Conservation (phyloP, 2,329 filamentous ascomycete genomes). For the Diaporthe sp. region DNA sequence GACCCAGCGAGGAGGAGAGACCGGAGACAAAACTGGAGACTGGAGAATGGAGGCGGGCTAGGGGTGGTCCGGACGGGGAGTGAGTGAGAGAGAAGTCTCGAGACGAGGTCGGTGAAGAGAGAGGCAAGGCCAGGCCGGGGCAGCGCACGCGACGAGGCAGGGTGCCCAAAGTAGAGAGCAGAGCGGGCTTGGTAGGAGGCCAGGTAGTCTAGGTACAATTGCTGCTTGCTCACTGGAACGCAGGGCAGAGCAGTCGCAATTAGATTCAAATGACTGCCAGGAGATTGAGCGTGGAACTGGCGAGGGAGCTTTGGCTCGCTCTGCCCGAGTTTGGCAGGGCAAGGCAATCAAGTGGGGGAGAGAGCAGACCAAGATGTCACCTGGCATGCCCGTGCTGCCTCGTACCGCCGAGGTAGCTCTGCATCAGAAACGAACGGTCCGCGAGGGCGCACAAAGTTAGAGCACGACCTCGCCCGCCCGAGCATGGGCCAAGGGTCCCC, state of each 20-base stretch:
- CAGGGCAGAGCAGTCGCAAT: slow-evolving; percentile 38
- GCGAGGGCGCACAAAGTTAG: not conserved
- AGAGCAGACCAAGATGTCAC: slow-evolving; percentile 26
- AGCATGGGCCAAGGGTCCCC: not conserved
- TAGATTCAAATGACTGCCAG: slow-evolving; percentile 40
- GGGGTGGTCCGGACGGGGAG: not conserved
- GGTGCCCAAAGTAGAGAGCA: slow-evolving; percentile 1
- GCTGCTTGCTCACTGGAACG: slow-evolving; percentile 8
- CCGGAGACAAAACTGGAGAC: slow-evolving; percentile 18
- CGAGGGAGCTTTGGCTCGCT: slow-evolving; percentile 41
- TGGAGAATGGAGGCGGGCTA: slow-evolving; percentile 20
- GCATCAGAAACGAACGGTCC: not conserved
- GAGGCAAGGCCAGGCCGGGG: slow-evolving; percentile 19
- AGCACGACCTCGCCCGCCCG: not conserved
- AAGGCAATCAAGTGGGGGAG: slow-evolving; percentile 31
- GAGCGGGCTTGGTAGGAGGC: not conserved
- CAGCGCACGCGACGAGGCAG: not conserved
- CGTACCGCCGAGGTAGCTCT: slow-evolving; percentile 10
- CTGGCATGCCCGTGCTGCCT: slow-evolving; percentile 22
- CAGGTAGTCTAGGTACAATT: not conserved
- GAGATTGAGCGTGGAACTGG: slow-evolving; percentile 41
- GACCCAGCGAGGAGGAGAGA: slow-evolving; percentile 13
- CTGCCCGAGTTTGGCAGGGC: slow-evolving; percentile 39
- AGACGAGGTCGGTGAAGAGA: slow-evolving; percentile 28
- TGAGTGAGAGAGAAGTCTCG: not conserved